Base-by-base conservation (phyloP, 2,329 filamentous ascomycete genomes). In the Xylariaceae sp. region DNA sequence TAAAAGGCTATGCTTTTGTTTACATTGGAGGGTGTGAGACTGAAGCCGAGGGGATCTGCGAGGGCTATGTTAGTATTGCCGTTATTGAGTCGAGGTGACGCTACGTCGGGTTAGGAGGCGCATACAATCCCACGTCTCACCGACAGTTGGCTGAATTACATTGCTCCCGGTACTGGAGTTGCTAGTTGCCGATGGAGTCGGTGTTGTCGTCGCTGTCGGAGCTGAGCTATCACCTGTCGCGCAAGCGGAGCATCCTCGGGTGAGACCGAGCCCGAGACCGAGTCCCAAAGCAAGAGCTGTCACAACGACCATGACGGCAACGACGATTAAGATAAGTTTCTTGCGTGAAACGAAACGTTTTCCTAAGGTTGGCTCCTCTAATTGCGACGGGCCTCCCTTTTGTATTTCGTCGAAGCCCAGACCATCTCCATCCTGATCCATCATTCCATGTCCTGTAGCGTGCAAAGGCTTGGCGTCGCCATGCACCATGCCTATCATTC, bases 71-170 rank as follows among this genome's bases (percentile, higher is more conserved):
- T 29, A 29, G 25, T 29, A 8, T 29, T 14, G 8, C 14, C 8
- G 8, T 29, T 8, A 14, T 14, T 8, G 25, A 29, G 14, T 29
- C 25, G n/a, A n/a, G n/a, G n/a, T n/a, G n/a, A n/a, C n/a, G n/a
- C n/a, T n/a, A n/a, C n/a, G 25, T 29, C 8, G 14, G 25, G 8
- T 29, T 29, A 14, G 14, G 25, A 29, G 8, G 8, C 8, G 14
- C 25, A 29, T 29, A 29, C 25, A 54, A 46, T 54, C 51, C 48
- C 48, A 52, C n/a, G 51, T 52, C 8, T 43, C 49, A 8, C 51
- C 49, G 19, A 47, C 37, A 2, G 35, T 17, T 2, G 46, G 51
- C 23, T 47, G 45, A 32, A 49, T 35, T 19, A 49, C 20, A 32
- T 17, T 33, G 2, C 42, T 43, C 5, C 16, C 36, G 23, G 11